phyloP scores from a whole-genome alignment of 345 rosid species.

The Ailanthus altissimus region DNA sequence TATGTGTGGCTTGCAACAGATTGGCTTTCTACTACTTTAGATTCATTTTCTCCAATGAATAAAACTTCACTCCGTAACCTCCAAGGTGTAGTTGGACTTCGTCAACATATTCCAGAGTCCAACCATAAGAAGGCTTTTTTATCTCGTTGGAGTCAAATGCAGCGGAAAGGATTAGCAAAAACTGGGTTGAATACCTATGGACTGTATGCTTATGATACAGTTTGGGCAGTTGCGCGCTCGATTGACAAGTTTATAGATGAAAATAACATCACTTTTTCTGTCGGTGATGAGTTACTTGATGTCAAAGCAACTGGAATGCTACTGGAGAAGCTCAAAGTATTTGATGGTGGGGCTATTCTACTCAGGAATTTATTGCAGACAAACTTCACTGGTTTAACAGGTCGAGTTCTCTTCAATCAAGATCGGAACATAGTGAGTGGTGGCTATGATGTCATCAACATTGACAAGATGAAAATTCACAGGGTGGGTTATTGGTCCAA shows the following conservation, averaged over 20 bases:
- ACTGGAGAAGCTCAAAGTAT: slow-evolving; percentile 57
- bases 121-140: slow-evolving; percentile 44
- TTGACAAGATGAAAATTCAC: slow-evolving; percentile 39
- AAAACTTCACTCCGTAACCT: slow-evolving; percentile 32
- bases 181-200: slow-evolving; percentile 62
- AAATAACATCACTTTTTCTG: slow-evolving; percentile 56
- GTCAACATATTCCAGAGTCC: slow-evolving; percentile 69
- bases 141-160: slow-evolving; percentile 52
- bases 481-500: slow-evolving; percentile 77
- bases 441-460: slow-evolving; percentile 80
- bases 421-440: slow-evolving; percentile 46
- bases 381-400: slow-evolving; percentile 75
- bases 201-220: slow-evolving; percentile 80
- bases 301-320: slow-evolving; percentile 31
- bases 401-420: slow-evolving; percentile 57
- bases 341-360: slow-evolving; percentile 55
- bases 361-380: slow-evolving; percentile 49
- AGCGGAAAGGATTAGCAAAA: slow-evolving; percentile 40
- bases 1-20: slow-evolving; percentile 89
- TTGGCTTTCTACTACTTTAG: slow-evolving; percentile 83
- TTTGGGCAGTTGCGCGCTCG: slow-evolving; percentile 74
- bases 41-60: slow-evolving; percentile 47
- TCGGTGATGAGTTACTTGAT: slow-evolving; percentile 35
- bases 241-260: slow-evolving; percentile 53
- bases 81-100: slow-evolving; percentile 71